phyloP scores from a whole-genome alignment of 192 early-diverging fungal species.

The Coemansia sp. region DNA sequence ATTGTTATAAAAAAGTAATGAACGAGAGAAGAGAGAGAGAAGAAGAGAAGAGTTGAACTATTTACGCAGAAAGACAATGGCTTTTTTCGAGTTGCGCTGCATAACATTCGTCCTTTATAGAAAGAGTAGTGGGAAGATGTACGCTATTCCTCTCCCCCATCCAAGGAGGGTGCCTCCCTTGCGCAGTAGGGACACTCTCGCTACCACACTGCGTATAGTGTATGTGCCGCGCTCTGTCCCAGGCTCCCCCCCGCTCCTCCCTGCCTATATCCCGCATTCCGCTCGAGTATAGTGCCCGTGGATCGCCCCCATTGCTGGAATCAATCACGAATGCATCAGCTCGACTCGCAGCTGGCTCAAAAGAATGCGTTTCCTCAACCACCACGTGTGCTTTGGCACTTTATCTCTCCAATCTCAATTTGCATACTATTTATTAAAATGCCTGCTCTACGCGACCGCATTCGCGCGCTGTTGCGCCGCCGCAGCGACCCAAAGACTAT shows the following conservation, averaged over 20 bases:
- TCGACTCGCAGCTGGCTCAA: slow-evolving; percentile 3
- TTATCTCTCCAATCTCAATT: too few relatives aligned
- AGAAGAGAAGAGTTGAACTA: not conserved
- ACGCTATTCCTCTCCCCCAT: not conserved
- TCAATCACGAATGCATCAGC: not conserved
- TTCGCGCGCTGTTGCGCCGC: slow-evolving; percentile 26
- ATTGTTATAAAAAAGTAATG: slow-evolving; percentile 8
- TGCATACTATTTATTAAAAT: not conserved
- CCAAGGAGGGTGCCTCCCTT: not conserved
- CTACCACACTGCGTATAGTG: slow-evolving; percentile 24
- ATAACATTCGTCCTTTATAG: not conserved
- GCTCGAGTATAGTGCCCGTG: not conserved
- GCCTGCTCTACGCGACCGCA: slow-evolving; percentile 16
- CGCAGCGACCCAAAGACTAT: slow-evolving; percentile 19
- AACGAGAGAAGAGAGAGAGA: slow-evolving; percentile 6
- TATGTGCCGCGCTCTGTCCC: slow-evolving; percentile 2
- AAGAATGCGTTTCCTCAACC: not conserved
- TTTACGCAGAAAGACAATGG: not conserved
- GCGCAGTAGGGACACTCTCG: slow-evolving; percentile 20
- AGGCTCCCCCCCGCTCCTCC: not conserved
- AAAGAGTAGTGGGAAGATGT: slow-evolving; percentile 6
- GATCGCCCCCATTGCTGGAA: not conserved
- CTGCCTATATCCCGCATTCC: slow-evolving; percentile 9
- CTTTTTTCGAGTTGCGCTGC: not conserved
- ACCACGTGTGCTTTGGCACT: not conserved